phyloP scores from a whole-genome alignment of 805 yeast genomes.

The Tetrapisispora pingtungensis region DNA sequence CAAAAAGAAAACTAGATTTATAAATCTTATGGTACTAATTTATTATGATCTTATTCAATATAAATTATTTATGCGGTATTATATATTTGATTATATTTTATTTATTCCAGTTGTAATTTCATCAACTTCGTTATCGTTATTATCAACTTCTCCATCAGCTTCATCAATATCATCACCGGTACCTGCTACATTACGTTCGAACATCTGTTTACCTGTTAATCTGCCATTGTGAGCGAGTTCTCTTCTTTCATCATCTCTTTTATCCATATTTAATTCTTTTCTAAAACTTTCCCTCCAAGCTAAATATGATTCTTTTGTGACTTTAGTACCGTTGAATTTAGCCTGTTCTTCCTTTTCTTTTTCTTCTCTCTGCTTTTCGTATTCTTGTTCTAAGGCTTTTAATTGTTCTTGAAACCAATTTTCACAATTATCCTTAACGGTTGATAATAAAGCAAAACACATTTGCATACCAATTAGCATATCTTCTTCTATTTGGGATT shows the following conservation, averaged over 20 bases:
- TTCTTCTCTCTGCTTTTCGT: constrained; percentile 48
- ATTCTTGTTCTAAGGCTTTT: constrained; percentile 40
- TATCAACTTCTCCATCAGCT: constrained; percentile 5
- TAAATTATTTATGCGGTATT: not conserved
- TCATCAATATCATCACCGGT: constrained; percentile 48
- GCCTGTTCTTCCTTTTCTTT: constrained; percentile 78
- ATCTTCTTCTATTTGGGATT: constrained; percentile 37
- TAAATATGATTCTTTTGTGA: constrained; percentile 63
- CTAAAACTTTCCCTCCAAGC: constrained; percentile 69
- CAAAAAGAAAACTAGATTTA: no score
- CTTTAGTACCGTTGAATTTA: constrained; percentile 85
- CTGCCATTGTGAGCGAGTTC: constrained; percentile 59
- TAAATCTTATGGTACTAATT: no score
- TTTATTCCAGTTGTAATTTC: constrained; percentile 1
- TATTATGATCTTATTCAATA: not conserved
- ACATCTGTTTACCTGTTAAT: constrained; percentile 79
- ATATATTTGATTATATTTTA: not conserved
- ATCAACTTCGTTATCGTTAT: constrained; percentile 9
- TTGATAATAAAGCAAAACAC: constrained; percentile 66
- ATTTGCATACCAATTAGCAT: constrained; percentile 87
- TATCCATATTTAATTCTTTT: constrained; percentile 60
- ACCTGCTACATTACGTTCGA: constrained; percentile 79
- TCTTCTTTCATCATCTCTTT: constrained; percentile 42
- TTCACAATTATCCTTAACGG: constrained; percentile 77
- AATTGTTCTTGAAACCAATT: constrained; percentile 50